phyloP scores from a whole-genome alignment of 139 green algal species.

The Picocystis salinarum region DNA sequence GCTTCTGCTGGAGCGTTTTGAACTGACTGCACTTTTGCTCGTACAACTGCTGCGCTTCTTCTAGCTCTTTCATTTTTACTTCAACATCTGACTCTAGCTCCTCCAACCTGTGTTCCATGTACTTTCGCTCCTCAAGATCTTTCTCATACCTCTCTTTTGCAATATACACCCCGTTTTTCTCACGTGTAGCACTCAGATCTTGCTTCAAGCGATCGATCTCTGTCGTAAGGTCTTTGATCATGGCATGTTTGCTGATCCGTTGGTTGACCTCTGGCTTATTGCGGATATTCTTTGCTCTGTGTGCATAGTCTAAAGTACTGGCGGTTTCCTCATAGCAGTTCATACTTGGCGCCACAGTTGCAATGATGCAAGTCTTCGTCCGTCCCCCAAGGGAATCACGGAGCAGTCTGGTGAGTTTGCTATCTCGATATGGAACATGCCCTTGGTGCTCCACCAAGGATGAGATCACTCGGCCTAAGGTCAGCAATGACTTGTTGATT shows the following conservation, averaged over 20 bases:
- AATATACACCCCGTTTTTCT: constrained; percentile 85
- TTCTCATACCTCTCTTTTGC: constrained; percentile 33
- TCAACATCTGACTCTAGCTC: constrained; percentile 12
- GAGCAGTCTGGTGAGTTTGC: constrained; percentile 92
- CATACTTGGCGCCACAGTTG: constrained; percentile 82
- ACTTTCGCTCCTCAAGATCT: constrained; percentile 44
- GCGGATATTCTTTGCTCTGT: constrained; percentile 94
- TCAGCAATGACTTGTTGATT: constrained; percentile 95
- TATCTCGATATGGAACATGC: constrained; percentile 70
- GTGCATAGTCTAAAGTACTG: constrained; percentile 91
- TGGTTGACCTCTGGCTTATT: constrained; percentile 69
- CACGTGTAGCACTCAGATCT: constrained; percentile 46
- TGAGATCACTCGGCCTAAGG: constrained; percentile 90
- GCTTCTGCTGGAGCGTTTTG: background rate
- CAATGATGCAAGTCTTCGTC: constrained; percentile 94
- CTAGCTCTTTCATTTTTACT: constrained; percentile 3
- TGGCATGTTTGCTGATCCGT: constrained; percentile 64
- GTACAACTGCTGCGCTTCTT: constrained; percentile 4
- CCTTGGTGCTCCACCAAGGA: constrained; percentile 56
- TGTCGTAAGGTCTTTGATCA: constrained; percentile 80
- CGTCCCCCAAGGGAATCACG: constrained; percentile 72
- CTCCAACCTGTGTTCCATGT: constrained; percentile 17
- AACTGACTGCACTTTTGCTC: background rate
- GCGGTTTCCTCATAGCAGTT: constrained; percentile 82
- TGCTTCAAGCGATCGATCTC: constrained; percentile 88